Base-by-base conservation (phyloP, 768 basidiomycete genomes). In the Suillus cothurnatus region DNA sequence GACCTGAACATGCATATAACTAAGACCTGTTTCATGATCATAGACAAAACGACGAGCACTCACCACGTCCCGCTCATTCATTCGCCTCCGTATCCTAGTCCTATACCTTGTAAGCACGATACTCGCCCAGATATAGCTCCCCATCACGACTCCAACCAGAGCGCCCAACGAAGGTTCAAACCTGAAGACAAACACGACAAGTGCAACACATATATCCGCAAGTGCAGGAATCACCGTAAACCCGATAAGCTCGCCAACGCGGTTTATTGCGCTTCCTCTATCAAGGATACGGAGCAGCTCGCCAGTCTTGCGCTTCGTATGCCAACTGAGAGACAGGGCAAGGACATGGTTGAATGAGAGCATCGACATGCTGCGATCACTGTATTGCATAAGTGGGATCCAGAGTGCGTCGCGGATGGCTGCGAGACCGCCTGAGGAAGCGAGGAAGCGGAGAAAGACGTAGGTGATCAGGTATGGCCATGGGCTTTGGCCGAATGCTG, bases 381-480 rank as follows among this genome's bases (percentile, higher is more conserved):
- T 93, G 74, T 88, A 92, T 76, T 94, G 93, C 85, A 94, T 91
- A 50, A 99, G 91, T 1, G 94, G 93, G 2, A 90, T 85, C 92
- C 94, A 96, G 3, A 94, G 81, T 36, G 84, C 84, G 74, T 88
- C 86, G 53, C 86, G 85, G 56, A 94, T 76, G 39, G 90, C 91
- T 28, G 84, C 77, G 28, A 97, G 77, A 31, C 94, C 94, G 28
- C 91, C 92, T 61, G 84, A 85, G 32, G 92, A 88, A 76, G 92
- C 86, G 36, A 95, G 75, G 76, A 93, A 91, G 26, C 90, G 85
- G 61, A 96, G 72, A 28, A 78, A 80, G 36, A 89, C 86, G 69
- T 94, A 97, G 9, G 80, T 77, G 36, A 89, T 80, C 6, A 97
- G 80, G 70, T 87, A 85, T 14, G 83, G 80, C 91, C 93, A 94